These are phyloP conservation scores for Cercospora sp. DNA, from an alignment of 2,329 filamentous ascomycete species.

Conservation along the genomic window DNA sequence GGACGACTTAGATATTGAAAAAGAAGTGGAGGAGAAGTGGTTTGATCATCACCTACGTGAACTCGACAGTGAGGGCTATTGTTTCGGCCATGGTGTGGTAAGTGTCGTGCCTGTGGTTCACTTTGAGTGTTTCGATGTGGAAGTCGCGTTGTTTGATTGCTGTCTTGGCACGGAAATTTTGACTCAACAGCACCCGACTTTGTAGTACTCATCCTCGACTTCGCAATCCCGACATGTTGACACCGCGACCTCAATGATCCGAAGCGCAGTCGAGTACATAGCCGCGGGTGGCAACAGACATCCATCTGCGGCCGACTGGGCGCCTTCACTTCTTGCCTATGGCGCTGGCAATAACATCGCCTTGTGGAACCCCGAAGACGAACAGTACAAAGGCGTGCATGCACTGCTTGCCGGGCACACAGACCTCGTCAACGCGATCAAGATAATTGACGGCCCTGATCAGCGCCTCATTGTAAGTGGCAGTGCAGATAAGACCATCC, in stretches of 20 bases:
- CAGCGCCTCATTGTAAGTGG: constrained; percentile 70
- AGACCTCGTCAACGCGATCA: constrained; percentile 78
- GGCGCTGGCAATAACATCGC: constrained; percentile 87
- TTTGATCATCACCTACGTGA: constrained; percentile 56
- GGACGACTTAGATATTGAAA: constrained; percentile 17
- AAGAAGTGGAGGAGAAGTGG: not conserved
- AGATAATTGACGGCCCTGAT: constrained; percentile 63
- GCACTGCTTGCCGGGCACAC: constrained; percentile 72
- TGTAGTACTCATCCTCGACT: not conserved
- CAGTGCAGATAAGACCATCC: constrained; percentile 75
- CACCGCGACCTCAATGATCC: constrained; percentile 7
- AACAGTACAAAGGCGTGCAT: constrained; percentile 59
- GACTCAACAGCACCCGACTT: not conserved
- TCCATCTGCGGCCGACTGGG: constrained; percentile 87
- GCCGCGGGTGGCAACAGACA: constrained; percentile 88
- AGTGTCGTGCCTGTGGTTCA: not conserved
- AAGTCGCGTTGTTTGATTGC: not conserved
- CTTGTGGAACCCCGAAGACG: constrained; percentile 72
- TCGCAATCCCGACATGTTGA: constrained; percentile 6
- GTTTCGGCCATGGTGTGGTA: constrained; percentile 29
- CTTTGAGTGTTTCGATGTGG: not conserved
- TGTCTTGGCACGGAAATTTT: constrained; percentile 12
- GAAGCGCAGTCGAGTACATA: constrained; percentile 50
- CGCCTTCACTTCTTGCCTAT: constrained; percentile 73
- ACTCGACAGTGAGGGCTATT: constrained; percentile 69